Evolutionary conservation across 306 rosid species (phyloP).

Genomic region (Pueraria montana): DNA sequence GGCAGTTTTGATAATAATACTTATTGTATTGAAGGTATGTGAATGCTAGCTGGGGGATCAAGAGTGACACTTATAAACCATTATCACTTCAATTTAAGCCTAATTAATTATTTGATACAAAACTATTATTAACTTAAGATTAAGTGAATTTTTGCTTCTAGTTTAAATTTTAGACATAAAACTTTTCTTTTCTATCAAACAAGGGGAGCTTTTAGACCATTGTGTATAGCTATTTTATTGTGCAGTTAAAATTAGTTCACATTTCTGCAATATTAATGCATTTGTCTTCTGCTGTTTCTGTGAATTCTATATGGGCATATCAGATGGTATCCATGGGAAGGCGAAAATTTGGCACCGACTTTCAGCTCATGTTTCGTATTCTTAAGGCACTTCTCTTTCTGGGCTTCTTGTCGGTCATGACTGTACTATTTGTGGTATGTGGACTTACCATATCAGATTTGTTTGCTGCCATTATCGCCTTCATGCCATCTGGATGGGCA

Average conservation of each 20-base stretch:
- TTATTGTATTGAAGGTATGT: slow-evolving; percentile 82
- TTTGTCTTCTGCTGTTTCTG: slow-evolving; percentile 27
- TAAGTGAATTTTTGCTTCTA: slow-evolving; percentile 5
- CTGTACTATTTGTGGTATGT: slow-evolving; percentile 81
- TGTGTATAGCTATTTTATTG: neutral
- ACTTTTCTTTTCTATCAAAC: neutral
- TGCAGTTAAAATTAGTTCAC: slow-evolving; percentile 2
- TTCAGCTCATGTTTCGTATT: slow-evolving; percentile 93
- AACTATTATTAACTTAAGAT: neutral
- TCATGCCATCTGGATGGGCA: slow-evolving; percentile 97
- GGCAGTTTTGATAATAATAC: slow-evolving; percentile 73
- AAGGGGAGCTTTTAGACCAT: slow-evolving; percentile 14
- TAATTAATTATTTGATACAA: slow-evolving; percentile 6
- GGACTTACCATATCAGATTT: slow-evolving; percentile 89
- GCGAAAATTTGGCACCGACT: slow-evolving; percentile 86
- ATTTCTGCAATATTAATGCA: slow-evolving; percentile 8
- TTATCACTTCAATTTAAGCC: slow-evolving; percentile 22
- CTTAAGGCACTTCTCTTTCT: slow-evolving; percentile 94
- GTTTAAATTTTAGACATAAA: neutral
- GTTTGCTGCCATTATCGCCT: slow-evolving; percentile 88
- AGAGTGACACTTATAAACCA: neutral
- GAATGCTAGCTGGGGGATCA: slow-evolving; percentile 21
- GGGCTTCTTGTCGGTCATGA: slow-evolving; percentile 92
- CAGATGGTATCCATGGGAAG: slow-evolving; percentile 97
- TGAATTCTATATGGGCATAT: slow-evolving; percentile 21